Evolutionary conservation across 2,329 filamentous ascomycete species (phyloP).

Genomic region (Arthrobotrys musiformis): DNA sequence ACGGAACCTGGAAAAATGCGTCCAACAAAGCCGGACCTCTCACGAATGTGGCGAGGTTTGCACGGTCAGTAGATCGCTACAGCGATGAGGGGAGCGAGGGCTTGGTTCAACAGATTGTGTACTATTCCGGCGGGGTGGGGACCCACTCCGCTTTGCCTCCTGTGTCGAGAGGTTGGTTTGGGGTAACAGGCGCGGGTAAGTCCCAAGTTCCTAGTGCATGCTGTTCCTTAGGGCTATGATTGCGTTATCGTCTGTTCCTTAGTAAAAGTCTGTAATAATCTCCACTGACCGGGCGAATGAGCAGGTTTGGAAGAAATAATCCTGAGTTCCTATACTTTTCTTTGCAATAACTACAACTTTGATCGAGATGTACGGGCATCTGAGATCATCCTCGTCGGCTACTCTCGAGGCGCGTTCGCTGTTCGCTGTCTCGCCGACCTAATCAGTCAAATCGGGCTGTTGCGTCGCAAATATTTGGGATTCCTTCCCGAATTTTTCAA

Average conservation of each 20-base stretch:
- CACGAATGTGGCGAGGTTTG: neutral
- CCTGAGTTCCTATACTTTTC: neutral
- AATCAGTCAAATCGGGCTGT: neutral
- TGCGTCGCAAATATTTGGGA: neutral
- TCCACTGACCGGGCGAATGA: too few relatives aligned
- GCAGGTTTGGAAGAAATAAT: neutral
- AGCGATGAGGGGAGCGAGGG: neutral
- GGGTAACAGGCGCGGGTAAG: neutral
- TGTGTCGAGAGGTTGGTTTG: neutral
- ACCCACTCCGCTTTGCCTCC: neutral
- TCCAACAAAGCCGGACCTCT: neutral
- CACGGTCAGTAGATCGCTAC: neutral
- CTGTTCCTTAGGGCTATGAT: too few relatives aligned
- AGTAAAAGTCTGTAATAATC: too few relatives aligned
- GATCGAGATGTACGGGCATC: neutral
- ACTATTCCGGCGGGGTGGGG: neutral
- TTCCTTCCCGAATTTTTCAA: neutral
- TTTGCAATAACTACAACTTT: neutral
- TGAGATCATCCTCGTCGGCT: neutral
- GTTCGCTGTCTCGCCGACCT: neutral
- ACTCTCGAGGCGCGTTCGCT: neutral
- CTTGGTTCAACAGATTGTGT: neutral
- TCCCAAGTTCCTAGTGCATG: neutral
- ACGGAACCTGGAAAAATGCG: neutral
- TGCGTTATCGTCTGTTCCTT: too few relatives aligned